These are phyloP conservation scores for Zoysia japonica DNA, from an alignment of 176 grass and related monocot genomes.

Conservation along the genomic window DNA sequence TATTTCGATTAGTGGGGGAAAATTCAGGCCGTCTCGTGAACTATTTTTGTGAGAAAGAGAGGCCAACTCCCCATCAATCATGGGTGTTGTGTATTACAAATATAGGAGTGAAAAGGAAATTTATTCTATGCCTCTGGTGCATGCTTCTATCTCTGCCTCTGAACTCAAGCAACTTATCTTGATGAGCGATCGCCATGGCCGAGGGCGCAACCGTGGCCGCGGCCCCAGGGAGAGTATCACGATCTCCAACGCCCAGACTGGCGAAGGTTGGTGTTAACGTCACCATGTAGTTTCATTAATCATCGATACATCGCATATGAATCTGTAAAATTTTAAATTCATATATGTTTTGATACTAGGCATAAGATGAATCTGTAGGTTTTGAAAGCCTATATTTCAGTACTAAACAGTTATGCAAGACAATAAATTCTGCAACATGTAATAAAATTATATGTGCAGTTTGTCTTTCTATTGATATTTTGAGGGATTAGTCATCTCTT, in stretches of 20 bases:
- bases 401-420: background rate
- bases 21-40: constrained; percentile 20
- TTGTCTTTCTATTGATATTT: background rate
- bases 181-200: constrained; percentile 32
- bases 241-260: constrained; percentile 49
- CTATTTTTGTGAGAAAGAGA: constrained; percentile 14
- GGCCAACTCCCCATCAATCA: constrained; percentile 19
- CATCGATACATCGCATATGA: background rate
- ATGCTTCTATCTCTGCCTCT: constrained; percentile 44
- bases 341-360: background rate
- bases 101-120: constrained; percentile 65
- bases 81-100: constrained; percentile 73
- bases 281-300: constrained; percentile 4
- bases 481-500: background rate
- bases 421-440: background rate
- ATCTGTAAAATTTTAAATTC: background rate
- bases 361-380: background rate
- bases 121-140: constrained; percentile 40
- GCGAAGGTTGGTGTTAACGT: constrained; percentile 57
- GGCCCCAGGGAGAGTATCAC: constrained; percentile 48
- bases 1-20: constrained; percentile 23
- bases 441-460: too few relatives aligned
- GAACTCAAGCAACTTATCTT: constrained; percentile 60
- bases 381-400: background rate
- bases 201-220: constrained; percentile 41